Base-by-base conservation (phyloP, 2,329 filamentous ascomycete genomes). In the Stylonectria norvegica region DNA sequence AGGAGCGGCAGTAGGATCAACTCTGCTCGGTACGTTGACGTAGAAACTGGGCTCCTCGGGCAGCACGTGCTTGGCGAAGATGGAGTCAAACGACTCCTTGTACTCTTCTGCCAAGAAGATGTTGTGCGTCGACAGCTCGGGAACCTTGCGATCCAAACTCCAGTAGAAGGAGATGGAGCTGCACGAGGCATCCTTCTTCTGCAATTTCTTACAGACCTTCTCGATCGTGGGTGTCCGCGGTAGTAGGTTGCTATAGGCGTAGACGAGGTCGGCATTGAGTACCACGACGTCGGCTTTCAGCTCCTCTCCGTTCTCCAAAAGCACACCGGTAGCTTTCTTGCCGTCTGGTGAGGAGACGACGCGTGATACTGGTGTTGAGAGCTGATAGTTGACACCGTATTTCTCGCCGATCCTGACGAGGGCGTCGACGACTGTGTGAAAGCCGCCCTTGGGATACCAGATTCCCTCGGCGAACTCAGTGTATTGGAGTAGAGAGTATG, bases 111-210 rank as follows among this genome's bases (percentile, higher is more conserved):
- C 83, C 5, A 89, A 75, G 67, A 89, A 89, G 53, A 89, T 86
- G 60, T 89, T 89, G 65, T 89, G 85, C 0, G 81, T 77, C 14
- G 73, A 69, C 3, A 89, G 72, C 59, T 85, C 75, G 0, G 78
- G 76, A 2, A 88, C 66, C 36, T 73, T 70, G 36, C 70, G 67
- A 43, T 78, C 70, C 15, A 87, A 70, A 3, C 78, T 76, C 84
- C 83, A 89, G 69, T 87, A 89, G 64, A 89, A 89, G 5, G 81
- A 86, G 50, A 89, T 85, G 42, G 80, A 84, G 48, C 79, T 85
- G 64, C 84, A 88, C 0, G 81, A 86, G 2, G 79, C 74, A 10
- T 75, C 67, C 5, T 75, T 67, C 42, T 72, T 70, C 20, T 64
- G 59, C 5, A 76, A 61, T 4, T 62, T 63, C 37, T 57, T 51